These are phyloP conservation scores for Scytalidium sp. DNA, from an alignment of 2,329 filamentous ascomycete species.

Conservation along the genomic window DNA sequence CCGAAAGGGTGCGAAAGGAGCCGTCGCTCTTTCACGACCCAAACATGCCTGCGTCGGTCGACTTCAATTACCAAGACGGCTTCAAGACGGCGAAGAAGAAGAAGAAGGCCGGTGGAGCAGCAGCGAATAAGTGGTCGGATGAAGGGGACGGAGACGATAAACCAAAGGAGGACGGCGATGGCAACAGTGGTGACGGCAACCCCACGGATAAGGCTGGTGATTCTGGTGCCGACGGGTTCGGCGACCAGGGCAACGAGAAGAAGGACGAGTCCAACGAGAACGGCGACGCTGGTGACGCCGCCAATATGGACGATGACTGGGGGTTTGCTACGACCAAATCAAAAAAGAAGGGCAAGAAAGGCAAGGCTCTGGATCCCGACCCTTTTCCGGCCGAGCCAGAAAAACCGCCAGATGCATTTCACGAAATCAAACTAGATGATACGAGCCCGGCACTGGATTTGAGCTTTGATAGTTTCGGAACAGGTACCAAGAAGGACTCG, in stretches of 20 bases:
- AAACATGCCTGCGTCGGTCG: conserved; percentile 44
- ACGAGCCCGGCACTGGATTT: conserved; percentile 54
- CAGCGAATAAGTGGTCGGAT: conserved; percentile 46
- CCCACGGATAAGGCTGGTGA: conserved; percentile 23
- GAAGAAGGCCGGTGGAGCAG: conserved; percentile 15
- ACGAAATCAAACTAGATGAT: conserved; percentile 67
- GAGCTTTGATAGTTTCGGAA: conserved; percentile 44
- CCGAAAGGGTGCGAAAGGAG: conserved; percentile 12
- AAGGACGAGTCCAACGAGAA: conserved; percentile 27
- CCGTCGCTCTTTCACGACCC: conserved; percentile 43
- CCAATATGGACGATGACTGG: conserved; percentile 49
- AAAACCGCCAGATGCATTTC: conserved; percentile 53
- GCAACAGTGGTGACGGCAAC: conserved; percentile 29
- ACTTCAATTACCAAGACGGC: conserved; percentile 54
- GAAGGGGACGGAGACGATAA: conserved; percentile 41
- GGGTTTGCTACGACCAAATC: conserved; percentile 42
- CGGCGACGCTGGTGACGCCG: conserved; percentile 36
- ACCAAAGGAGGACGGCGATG: conserved; percentile 37
- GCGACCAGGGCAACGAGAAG: conserved; percentile 29
- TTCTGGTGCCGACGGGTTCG: conserved; percentile 32
- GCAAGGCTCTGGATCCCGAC: conserved; percentile 26
- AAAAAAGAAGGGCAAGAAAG: conserved; percentile 56
- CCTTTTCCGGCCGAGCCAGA: conserved; percentile 28
- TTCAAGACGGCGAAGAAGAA: conserved; percentile 45
- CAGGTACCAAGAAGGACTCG: conserved; percentile 36